Evolutionary conservation across 2,329 filamentous ascomycete genomes (phyloP), one percentile per base, ranked within the genome.

Genomic region (Bipolaris victoriae): DNA sequence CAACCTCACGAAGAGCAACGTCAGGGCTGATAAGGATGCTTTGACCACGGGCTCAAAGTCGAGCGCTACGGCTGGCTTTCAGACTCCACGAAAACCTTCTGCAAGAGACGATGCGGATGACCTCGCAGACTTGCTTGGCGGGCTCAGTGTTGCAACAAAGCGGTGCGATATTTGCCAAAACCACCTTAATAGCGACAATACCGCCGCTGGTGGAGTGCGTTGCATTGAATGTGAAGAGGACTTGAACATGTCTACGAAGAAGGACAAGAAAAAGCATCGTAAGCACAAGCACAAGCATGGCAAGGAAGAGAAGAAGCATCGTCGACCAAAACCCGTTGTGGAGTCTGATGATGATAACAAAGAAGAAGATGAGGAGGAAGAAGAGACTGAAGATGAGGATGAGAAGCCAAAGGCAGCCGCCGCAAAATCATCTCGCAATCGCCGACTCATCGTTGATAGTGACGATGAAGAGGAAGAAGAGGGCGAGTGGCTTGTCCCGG

Each of bases 21-120:
- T 97, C 55, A 89, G 89, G 53, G 91, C 91, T 63, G 95, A 99
- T 73, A 92, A 89, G 67, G 95, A 98, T 69, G 91, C 91, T 2
- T 79, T 97, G 53, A 84, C 87, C 1, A 89, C 87, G 1, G 90
- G 86, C 31, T 75, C 78, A 1, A 76, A 58, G 79, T 80, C 5
- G 4, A 81, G 78, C 33, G 69, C 80, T 2, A 77, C 67, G 15
- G 51, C 63, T 36, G 70, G 59, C 7, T 60, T 69, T 15, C 71
- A 75, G 52, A 77, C 75, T 2, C 74, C 75, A 16, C 67, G 70
- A 16, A 75, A 75, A 24, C 80, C 64, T 50, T 22, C 44, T 7
- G 80, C 69, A 47, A 80, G 81, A 18, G 83, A 85, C 16, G 91
- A 93, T 49, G 78, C 97, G 11, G 93, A 98, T 73, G 88, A 87